Percentiles rank a stretch among this genome's conserved stretches.
Conservation (phyloP, 768 basidiomycete genomes). For the Amanita inopinata region DNA sequence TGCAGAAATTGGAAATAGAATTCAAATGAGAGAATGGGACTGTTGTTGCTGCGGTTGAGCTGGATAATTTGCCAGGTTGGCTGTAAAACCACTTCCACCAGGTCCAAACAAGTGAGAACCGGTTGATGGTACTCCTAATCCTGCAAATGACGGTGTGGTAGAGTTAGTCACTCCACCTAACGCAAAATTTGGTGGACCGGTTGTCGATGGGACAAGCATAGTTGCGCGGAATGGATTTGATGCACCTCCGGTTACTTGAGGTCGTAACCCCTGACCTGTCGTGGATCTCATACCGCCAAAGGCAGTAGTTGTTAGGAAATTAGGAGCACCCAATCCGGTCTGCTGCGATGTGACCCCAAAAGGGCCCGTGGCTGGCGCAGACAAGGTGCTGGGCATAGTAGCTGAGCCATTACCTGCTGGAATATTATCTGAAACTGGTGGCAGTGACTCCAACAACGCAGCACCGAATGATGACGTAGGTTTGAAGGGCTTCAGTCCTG, state of each 20-base stretch:
- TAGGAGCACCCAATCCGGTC: slow-evolving; percentile 19
- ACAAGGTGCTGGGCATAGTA: no score
- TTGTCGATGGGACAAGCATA: slow-evolving; percentile 27
- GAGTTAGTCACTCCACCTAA: neutral
- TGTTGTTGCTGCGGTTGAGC: slow-evolving; percentile 6
- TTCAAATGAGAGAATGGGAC: slow-evolving; percentile 6
- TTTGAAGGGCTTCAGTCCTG: slow-evolving; percentile 73
- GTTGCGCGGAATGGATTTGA: slow-evolving; percentile 63
- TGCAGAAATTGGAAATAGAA: neutral
- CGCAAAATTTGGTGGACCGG: slow-evolving; percentile 1
- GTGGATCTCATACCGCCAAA: slow-evolving; percentile 28
- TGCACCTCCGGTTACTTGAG: slow-evolving; percentile 51
- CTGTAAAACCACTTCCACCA: neutral
- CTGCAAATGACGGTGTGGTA: neutral
- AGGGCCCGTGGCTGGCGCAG: slow-evolving; percentile 11
- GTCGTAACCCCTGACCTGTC: slow-evolving; percentile 44
- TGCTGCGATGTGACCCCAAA: slow-evolving; percentile 6
- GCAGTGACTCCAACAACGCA: slow-evolving; percentile 61
- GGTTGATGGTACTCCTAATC: neutral
- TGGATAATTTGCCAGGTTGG: neutral
- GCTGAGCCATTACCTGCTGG: no score
- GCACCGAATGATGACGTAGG: slow-evolving; percentile 76
- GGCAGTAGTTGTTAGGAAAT: slow-evolving; percentile 32
- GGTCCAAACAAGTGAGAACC: slow-evolving; percentile 3
- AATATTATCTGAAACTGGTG: slow-evolving; percentile 53